phyloP scores from a whole-genome alignment of 129 eudicot species.

The Cynara cardunculus region DNA sequence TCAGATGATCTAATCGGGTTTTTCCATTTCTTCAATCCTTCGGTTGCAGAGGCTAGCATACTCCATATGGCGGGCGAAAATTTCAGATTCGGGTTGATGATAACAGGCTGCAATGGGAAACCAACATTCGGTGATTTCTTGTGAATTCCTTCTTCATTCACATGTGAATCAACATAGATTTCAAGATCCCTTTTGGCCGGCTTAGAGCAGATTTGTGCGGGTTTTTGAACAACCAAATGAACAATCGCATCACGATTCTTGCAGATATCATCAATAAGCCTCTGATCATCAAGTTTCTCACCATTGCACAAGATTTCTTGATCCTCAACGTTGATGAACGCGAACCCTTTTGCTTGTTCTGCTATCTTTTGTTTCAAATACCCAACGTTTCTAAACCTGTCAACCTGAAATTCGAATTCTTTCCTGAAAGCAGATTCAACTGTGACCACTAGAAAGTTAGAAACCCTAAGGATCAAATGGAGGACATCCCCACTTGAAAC shows the following conservation, averaged over 20 bases:
- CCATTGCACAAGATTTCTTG: slow-evolving; percentile 59
- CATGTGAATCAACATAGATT: slow-evolving; percentile 31
- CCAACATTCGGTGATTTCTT: slow-evolving; percentile 29
- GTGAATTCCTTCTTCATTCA: slow-evolving; percentile 18
- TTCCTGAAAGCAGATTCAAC: slow-evolving; percentile 49
- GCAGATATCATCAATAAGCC: slow-evolving; percentile 50
- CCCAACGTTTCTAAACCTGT: slow-evolving; percentile 44
- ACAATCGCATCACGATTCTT: slow-evolving; percentile 40
- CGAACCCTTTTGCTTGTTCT: slow-evolving; percentile 49
- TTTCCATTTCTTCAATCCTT: slow-evolving; percentile 42
- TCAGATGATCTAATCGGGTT: slow-evolving; percentile 51
- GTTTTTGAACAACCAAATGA: slow-evolving; percentile 59
- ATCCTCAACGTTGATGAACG: slow-evolving; percentile 38
- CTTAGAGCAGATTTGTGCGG: slow-evolving; percentile 40
- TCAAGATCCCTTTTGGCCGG: slow-evolving; percentile 39
- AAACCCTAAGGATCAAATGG: slow-evolving; percentile 56
- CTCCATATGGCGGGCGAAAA: slow-evolving; percentile 24
- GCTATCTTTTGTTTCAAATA: slow-evolving; percentile 55
- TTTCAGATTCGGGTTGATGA: slow-evolving; percentile 39
- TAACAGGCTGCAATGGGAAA: slow-evolving; percentile 43
- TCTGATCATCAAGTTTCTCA: slow-evolving; percentile 67
- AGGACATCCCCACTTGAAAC: slow-evolving; percentile 53
- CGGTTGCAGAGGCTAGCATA: slow-evolving; percentile 40
- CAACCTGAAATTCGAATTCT: slow-evolving; percentile 56
- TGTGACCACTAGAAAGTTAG: slow-evolving; percentile 54